Evolutionary conservation across 2,329 filamentous ascomycete species (phyloP).

Genomic region (Amylocarpus encephaloides): DNA sequence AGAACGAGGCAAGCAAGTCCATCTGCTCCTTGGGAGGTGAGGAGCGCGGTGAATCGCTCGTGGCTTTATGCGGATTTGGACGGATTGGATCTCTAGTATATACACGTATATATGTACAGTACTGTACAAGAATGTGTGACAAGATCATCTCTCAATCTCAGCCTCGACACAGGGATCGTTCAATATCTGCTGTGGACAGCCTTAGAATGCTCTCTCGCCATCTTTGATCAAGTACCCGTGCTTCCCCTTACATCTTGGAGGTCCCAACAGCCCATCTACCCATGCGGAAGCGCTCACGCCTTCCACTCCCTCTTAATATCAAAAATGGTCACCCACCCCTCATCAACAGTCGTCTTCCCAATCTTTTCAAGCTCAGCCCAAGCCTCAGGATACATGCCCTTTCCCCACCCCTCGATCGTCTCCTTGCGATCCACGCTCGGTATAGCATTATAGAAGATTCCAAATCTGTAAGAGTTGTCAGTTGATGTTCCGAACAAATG

Average conservation of each 20-base stretch:
- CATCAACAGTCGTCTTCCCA: slow-evolving; percentile 23
- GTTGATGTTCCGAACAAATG: background rate
- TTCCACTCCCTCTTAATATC: slow-evolving; percentile 24
- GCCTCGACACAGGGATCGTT: no score
- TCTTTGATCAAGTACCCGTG: no score
- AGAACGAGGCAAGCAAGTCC: no score
- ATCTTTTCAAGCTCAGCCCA: slow-evolving; percentile 56
- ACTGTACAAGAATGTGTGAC: no score
- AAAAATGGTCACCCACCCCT: slow-evolving; percentile 23
- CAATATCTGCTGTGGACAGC: no score
- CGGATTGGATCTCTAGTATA: no score
- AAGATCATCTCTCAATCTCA: background rate
- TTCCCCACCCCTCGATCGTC: slow-evolving; percentile 69
- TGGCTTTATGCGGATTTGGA: no score
- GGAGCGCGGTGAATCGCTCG: no score
- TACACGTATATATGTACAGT: no score
- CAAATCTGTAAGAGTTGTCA: slow-evolving; percentile 48
- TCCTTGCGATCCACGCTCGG: slow-evolving; percentile 59
- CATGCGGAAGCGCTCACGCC: slow-evolving; percentile 11
- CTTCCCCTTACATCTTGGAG: background rate
- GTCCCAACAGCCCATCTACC: background rate
- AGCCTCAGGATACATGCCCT: slow-evolving; percentile 55
- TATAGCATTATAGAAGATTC: slow-evolving; percentile 68
- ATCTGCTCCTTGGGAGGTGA: no score
- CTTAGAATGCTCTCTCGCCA: no score